phyloP scores from a whole-genome alignment of 2,329 filamentous ascomycete species.

The Zopfia rhizophila region DNA sequence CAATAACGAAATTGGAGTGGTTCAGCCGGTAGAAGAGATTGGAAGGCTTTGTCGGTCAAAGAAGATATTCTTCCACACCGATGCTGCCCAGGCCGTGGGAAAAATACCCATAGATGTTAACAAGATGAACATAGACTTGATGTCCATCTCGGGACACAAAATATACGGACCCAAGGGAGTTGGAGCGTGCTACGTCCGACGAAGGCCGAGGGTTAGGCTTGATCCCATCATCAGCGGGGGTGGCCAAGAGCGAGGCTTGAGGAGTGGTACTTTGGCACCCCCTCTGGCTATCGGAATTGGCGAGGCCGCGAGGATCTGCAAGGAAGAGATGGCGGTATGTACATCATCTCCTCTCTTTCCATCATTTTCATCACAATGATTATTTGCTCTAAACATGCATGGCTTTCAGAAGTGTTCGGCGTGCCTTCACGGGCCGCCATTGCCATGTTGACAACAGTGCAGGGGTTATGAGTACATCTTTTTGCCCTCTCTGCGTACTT shows the following conservation, averaged over 20 bases:
- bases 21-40: conserved; percentile 93
- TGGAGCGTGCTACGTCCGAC: conserved; percentile 93
- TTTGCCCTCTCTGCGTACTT: conserved; percentile 3
- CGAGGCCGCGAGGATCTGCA: conserved; percentile 91
- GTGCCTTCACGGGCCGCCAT: conserved; percentile 36
- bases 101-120: conserved; percentile 98
- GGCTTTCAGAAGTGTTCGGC: conserved; percentile 79
- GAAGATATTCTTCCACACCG: conserved; percentile 98
- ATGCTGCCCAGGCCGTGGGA: conserved; percentile 96
- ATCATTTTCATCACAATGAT: conserved; percentile 67
- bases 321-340: conserved; percentile 89
- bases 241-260: conserved; percentile 92
- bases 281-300: conserved; percentile 91
- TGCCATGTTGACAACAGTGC: conserved; percentile 67
- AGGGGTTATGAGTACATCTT: conserved; percentile 69
- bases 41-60: conserved; percentile 89
- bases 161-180: conserved; percentile 98
- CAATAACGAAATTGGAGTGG: conserved; percentile 99
- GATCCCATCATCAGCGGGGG: conserved; percentile 97
- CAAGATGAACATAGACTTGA: conserved; percentile 96
- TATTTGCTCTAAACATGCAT: conserved; percentile 87
- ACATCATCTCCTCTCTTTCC: conserved; percentile 24
- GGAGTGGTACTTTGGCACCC: conserved; percentile 93
- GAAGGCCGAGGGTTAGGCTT: conserved; percentile 90
- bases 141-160: conserved; percentile 99